A percentile compares a stretch with the other conserved stretches of the same genome.
Conservation (phyloP, 805 yeast species). For the Candida parachauliodes region DNA sequence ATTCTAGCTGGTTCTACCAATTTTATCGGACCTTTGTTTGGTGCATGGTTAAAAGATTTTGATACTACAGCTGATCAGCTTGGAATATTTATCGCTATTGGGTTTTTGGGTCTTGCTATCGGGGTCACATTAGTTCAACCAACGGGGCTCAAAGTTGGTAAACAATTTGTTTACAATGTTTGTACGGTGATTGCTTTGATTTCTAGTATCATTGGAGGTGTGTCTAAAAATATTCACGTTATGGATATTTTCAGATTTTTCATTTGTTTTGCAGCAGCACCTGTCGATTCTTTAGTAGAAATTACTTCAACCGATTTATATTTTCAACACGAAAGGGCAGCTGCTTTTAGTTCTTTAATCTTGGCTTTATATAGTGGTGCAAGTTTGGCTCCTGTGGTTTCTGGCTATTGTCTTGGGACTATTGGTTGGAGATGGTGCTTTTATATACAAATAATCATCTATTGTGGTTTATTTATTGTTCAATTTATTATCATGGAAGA, state of each 20-base stretch:
- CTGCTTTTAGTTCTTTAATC: constrained; percentile 26
- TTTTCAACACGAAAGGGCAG: constrained; percentile 42
- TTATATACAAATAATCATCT: constrained; percentile 25
- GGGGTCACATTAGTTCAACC: constrained; percentile 36
- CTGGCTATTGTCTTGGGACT: constrained; percentile 38
- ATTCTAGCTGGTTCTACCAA: constrained; percentile 22
- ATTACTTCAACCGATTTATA: constrained; percentile 44
- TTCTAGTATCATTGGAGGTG: constrained; percentile 23
- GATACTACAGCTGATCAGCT: constrained; percentile 21
- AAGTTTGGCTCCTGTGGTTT: constrained; percentile 41
- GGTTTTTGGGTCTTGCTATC: constrained; percentile 29
- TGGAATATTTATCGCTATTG: constrained; percentile 23
- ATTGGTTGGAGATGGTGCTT: constrained; percentile 43
- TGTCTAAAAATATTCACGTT: constrained; percentile 17
- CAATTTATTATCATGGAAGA: constrained; percentile 42
- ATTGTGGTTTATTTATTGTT: constrained; percentile 27
- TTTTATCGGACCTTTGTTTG: constrained; percentile 29
- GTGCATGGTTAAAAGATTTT: constrained; percentile 23
- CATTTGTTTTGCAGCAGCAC: constrained; percentile 35
- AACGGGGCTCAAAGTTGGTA: constrained; percentile 29
- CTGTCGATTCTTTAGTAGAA: constrained; percentile 46
- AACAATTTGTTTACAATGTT: constrained; percentile 24
- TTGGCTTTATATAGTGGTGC: constrained; percentile 44
- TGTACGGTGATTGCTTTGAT: constrained; percentile 24
- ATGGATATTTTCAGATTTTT: constrained; percentile 21